These are phyloP conservation scores for Fraxinus velutina DNA, from an alignment of 305 asterid species.

Conservation along the genomic window DNA sequence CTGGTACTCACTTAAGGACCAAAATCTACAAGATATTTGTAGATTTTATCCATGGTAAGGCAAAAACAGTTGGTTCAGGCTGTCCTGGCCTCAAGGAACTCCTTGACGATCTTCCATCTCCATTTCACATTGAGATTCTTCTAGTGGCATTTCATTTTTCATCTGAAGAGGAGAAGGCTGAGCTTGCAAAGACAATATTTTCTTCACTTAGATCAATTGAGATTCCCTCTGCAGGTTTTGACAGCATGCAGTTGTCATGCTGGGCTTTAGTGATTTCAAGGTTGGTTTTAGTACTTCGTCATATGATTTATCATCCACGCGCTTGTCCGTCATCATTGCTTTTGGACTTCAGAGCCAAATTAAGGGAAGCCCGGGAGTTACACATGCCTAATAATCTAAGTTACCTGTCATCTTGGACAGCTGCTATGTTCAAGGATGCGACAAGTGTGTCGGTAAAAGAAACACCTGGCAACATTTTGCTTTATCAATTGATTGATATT, in stretches of 20 bases:
- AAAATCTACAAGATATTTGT: conserved; percentile 54
- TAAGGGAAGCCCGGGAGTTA: conserved; percentile 60
- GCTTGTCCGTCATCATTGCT: conserved; percentile 75
- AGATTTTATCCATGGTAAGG: conserved; percentile 56
- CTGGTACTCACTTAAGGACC: conserved; percentile 71
- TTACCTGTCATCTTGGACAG: conserved; percentile 72
- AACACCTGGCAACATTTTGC: conserved; percentile 45
- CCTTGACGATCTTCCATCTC: conserved; percentile 72
- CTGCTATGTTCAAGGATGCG: conserved; percentile 53
- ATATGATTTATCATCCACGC: conserved; percentile 66
- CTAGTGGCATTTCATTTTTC: conserved; percentile 81
- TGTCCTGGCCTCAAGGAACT: conserved; percentile 61
- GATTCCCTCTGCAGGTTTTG: conserved; percentile 46
- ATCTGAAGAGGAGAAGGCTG: conserved; percentile 68
- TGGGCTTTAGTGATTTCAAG: conserved; percentile 89
- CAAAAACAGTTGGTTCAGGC: conserved; percentile 44
- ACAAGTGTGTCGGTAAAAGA: conserved; percentile 40
- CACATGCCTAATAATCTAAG: conserved; percentile 35
- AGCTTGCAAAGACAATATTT: conserved; percentile 50
- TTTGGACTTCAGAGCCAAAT: conserved; percentile 68
- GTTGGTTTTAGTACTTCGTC: conserved; percentile 83
- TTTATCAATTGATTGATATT: conserved; percentile 74
- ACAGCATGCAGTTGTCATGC: conserved; percentile 63
- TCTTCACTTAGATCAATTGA: conserved; percentile 50
- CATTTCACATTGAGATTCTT: conserved; percentile 81